Percentiles rank a stretch among this genome's conserved stretches.
Evolutionary conservation across 2,329 filamentous ascomycete genomes (phyloP).

Genomic region (Cylindrodendrum hubeiense): DNA sequence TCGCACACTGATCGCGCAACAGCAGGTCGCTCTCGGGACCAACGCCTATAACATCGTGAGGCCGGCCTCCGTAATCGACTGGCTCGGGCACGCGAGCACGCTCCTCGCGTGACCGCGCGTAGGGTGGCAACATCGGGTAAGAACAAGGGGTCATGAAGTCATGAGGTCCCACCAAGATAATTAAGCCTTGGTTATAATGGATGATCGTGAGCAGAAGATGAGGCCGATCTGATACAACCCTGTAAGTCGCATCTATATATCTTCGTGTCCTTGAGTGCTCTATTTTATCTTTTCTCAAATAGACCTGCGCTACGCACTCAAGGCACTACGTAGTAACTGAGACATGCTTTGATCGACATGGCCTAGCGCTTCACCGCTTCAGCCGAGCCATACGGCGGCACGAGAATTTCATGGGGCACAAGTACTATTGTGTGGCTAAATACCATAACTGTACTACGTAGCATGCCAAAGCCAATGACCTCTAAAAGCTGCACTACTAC

Average conservation of each 20-base stretch:
- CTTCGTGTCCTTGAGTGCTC: background rate
- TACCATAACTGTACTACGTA: background rate
- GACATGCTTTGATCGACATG: background rate
- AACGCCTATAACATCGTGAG: background rate
- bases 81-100: background rate
- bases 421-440: background rate
- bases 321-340: background rate
- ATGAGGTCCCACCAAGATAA: background rate
- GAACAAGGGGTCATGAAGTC: background rate
- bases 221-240: background rate
- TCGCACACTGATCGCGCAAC: background rate
- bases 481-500: background rate
- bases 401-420: background rate
- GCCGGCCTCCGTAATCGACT: background rate
- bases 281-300: background rate
- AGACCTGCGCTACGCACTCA: background rate
- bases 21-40: background rate
- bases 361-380: background rate
- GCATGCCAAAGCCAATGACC: background rate
- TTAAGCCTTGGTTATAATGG: background rate
- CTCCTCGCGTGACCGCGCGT: background rate
- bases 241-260: background rate
- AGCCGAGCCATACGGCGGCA: background rate
- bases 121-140: background rate
- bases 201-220: background rate